These are phyloP conservation scores for Pseudogymnoascus sp. DNA, from an alignment of 2,329 filamentous ascomycete genomes.

Conservation along the genomic window DNA sequence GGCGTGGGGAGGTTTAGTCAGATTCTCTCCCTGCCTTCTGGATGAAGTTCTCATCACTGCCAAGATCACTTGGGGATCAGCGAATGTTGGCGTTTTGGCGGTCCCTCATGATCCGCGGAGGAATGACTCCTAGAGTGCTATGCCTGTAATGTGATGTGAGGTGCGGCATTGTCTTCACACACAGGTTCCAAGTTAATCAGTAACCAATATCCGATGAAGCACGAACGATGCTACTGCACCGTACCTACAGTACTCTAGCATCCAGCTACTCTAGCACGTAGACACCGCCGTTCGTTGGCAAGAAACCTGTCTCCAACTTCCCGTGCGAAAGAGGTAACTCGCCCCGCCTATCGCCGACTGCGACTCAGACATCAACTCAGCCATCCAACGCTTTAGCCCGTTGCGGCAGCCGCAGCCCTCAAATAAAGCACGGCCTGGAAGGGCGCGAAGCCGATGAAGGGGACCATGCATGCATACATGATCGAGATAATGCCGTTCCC, in stretches of 20 bases:
- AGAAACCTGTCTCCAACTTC: background rate
- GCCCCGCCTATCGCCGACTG: background rate
- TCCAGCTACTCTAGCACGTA: no score
- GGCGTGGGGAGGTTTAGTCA: background rate
- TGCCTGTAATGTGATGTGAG: background rate
- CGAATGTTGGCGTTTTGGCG: background rate
- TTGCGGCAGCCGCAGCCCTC: background rate
- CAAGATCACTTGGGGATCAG: background rate
- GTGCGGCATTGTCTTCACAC: background rate
- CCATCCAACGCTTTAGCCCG: background rate
- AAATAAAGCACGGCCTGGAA: slow-evolving; percentile 6
- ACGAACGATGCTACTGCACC: background rate
- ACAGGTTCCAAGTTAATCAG: slow-evolving; percentile 1
- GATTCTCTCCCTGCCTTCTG: background rate
- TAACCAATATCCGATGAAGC: background rate
- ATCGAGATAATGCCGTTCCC: slow-evolving; percentile 4
- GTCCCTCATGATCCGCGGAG: background rate
- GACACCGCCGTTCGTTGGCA: background rate
- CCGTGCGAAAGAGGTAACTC: background rate
- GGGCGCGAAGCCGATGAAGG: background rate
- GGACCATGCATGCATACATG: slow-evolving; percentile 3
- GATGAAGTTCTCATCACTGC: background rate
- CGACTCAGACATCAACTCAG: background rate
- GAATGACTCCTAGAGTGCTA: background rate
- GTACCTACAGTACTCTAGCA: slow-evolving; percentile 4